Base-by-base conservation (phyloP, 805 yeast species). In the Cyberlindnera galapagoensis region DNA sequence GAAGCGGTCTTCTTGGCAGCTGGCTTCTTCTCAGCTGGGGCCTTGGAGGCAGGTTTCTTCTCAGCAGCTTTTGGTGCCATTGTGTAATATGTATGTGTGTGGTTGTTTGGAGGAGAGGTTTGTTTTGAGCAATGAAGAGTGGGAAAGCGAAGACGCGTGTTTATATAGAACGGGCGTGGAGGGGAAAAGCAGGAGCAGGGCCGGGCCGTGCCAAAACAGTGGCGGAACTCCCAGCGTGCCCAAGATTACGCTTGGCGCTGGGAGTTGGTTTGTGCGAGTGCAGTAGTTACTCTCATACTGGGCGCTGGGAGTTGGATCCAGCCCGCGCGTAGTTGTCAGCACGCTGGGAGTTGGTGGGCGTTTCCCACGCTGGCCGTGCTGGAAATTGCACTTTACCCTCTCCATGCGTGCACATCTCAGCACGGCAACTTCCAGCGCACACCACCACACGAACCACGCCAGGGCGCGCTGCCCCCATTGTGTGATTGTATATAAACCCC, bases 401-500 rank as follows among this genome's bases (percentile, higher is more conserved):
- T 30, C 34, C 37, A 31, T 30, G 9, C 41, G 21, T 38, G 14
- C 32, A 25, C 6, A n/a, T 33, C 27, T 26, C 36, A 33, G 35
- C 11, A 28, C 34, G 15, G 4, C 86, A 67, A 97, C 97, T 44
- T 97, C 97, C 74, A 86, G 86, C 68, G 96, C 96, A 49, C 96
- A 97, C 12, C 12, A 10, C 16, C 19, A 21, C 26, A 30, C 30
- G 26, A 34, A 24, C 42, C 84, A 94, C 74, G 96, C 87, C 66
- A 85, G 83, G 84, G 96, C 97, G 70, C 87, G 96, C 75, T 96
- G 88, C 68, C 76, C 88, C 66, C 95, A 87, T 69, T 75, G 87
- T 54, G 97, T 96, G 63, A 86, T 88, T 74, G 83, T 97, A 76
- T 87, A 87, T 60, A 96, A 88, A 74, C 96, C 88, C 68, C 96